phyloP scores from a whole-genome alignment of 306 rosid genomes.

The Herpetospermum pedunculosum region DNA sequence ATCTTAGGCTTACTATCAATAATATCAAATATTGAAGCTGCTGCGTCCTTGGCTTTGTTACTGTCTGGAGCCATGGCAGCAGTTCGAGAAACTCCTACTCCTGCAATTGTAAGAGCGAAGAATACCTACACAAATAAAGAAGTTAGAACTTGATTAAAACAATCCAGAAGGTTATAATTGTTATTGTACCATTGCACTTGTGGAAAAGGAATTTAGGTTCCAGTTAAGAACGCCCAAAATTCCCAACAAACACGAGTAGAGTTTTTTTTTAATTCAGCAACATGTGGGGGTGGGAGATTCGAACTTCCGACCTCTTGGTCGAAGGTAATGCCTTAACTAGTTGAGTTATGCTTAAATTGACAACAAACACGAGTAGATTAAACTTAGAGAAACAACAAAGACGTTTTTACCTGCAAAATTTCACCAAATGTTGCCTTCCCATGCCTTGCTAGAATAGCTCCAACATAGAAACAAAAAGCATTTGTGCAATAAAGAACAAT shows the following conservation, averaged over 20 bases:
- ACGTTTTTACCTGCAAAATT: constrained; percentile 50
- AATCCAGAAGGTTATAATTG: no score
- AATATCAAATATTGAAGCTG: constrained; percentile 60
- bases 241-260: no score
- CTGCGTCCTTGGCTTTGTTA: constrained; percentile 64
- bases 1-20: constrained; percentile 54
- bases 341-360: no score
- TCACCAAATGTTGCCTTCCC: constrained; percentile 52
- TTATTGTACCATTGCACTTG: no score
- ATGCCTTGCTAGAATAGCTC: constrained; percentile 39
- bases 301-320: no score
- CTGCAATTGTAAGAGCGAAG: constrained; percentile 59
- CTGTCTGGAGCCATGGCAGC: constrained; percentile 59
- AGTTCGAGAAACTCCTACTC: constrained; percentile 48
- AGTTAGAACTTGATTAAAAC: not conserved
- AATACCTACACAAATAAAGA: constrained; percentile 36
- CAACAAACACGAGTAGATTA: no score
- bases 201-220: no score
- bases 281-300: no score
- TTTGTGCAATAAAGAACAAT: constrained; percentile 42
- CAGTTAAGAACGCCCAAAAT: no score
- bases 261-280: no score
- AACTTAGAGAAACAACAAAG: not conserved
- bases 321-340: no score
- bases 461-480: constrained; percentile 59